Evolutionary conservation across 495 filamentous ascomycete genomes (phyloP).

Genomic region (Bacidia rubella): DNA sequence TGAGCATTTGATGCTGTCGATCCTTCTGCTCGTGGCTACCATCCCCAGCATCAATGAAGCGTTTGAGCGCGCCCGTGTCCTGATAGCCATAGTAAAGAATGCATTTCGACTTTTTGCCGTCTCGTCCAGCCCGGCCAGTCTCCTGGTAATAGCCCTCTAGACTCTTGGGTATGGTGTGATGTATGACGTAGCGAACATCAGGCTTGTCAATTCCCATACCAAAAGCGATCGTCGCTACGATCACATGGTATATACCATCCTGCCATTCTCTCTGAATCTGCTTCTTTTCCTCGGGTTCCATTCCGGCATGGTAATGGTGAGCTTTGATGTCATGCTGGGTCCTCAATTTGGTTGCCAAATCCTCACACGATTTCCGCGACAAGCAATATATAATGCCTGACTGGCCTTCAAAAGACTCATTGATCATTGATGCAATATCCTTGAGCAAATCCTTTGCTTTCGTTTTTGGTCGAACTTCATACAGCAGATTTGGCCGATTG

Average conservation of each 20-base stretch:
- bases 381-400: constrained; percentile 93
- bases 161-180: constrained; percentile 81
- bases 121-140: constrained; percentile 84
- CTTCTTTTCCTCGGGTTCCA: constrained; percentile 48
- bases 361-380: constrained; percentile 70
- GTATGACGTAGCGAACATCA: constrained; percentile 89
- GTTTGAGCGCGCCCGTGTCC: constrained; percentile 48
- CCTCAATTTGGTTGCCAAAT: constrained; percentile 54
- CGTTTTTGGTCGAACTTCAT: constrained; percentile 53
- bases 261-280: constrained; percentile 74
- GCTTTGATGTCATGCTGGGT: constrained; percentile 53
- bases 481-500: constrained; percentile 82
- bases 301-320: constrained; percentile 72
- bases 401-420: constrained; percentile 45
- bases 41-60: constrained; percentile 70
- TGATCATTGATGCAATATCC: constrained; percentile 61
- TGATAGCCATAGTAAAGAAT: constrained; percentile 75
- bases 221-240: constrained; percentile 98
- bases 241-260: constrained; percentile 59
- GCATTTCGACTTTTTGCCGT: constrained; percentile 76
- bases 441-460: constrained; percentile 45
- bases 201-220: constrained; percentile 99
- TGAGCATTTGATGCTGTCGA: constrained; percentile 71
- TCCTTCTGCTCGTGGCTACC: constrained; percentile 63
- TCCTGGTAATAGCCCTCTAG: constrained; percentile 99